Evolutionary conservation across 345 rosid genomes (phyloP), one percentile per base, ranked within the genome.

Genomic region (Aquilaria malaccensis): DNA sequence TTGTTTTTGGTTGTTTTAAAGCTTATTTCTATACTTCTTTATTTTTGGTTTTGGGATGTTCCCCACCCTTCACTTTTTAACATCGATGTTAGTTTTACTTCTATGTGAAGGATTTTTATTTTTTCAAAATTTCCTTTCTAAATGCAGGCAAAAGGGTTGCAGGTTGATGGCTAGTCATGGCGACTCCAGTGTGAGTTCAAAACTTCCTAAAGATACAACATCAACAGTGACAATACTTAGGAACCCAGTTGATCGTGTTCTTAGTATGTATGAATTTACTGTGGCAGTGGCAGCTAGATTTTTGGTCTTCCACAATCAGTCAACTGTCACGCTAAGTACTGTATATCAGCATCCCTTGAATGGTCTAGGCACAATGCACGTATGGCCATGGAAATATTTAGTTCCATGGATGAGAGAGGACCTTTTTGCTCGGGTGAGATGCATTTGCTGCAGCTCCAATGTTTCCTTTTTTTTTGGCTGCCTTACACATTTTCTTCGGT

Each of bases 391-490:
- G 97, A 89, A 87, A 64, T 81, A 83, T 74, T 60, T 89, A 76
- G 97, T 87, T 70, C 95, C 97, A 52, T 87, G 97, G 97, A 89
- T 89, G 97, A 81, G 92, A 67, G 83, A 87, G 77, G 97, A 89
- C 76, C 76, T 89, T 10, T 89, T 89, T 76, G 70, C 82, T 59
- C 79, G 92, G 85, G 97, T 89, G 84, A 61, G 76, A 31, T 13
- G 2, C 11, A 50, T 55, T 12, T 58, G 41, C 59, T 37, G 22
- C 0, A 33, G 33, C 45, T 50, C 15, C 29, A 55, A 45, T 22
- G 22, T 22, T 22, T 22, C 22, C 22, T 56, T 45, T 45, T 29
- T 29, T 50, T 4, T 30, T 2, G 1, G 47, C 4, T 51, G 52
- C 14, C 57, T 59, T 52, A 22, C 22, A 14, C 30, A 31, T 9